Evolutionary conservation across 148 eudicot species (phyloP), one percentile per base, ranked within the genome.

Genomic region (Rhododendron ferrugineum): DNA sequence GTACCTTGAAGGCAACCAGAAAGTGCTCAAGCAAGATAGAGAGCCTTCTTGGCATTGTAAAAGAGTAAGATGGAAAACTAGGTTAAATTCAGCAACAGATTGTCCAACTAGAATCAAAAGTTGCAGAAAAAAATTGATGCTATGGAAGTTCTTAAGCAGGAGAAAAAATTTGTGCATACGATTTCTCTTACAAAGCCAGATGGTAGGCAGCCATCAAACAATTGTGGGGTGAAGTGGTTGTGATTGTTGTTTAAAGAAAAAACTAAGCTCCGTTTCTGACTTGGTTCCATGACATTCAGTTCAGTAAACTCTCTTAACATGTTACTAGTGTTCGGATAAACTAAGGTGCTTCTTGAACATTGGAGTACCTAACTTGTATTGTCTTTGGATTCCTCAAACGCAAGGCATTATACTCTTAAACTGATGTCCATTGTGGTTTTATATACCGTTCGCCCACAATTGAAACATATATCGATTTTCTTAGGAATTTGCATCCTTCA

Each of bases 1-100:
- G 10, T 84, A 83, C 78, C 88, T 93, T 68, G 91, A 89, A 83
- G 87, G 87, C 76, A 87, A 86, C 85, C 93, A 88, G 68, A 86
- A 89, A 81, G 84, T 83, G 47, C 88, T 88, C 78, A 50, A 80
- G 86, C 83, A 84, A 85, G 92, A 91, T 18, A 60, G 78, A 93
- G 88, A 68, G 88, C 49, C 49, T 46, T 46, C 49, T 46, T 9
- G 86, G 82, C 90, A 88, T 82, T 90, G 89, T 75, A 86, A 86
- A 44, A 84, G 64, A 88, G 80, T 87, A 42, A 78, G 44, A 40
- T 40, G 0, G 7, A 40, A 40, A 40, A 40, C 44, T 40, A 40
- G 44, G 54, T 73, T 83, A 82, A 44, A 87, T 92, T 70, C 86
- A 87, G 88, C 88, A 90, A 80, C 87, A 88, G 73, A 83, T 88